Evolutionary conservation across 208 protist species (phyloP).

Genomic region (Leishmania lainsoni): DNA sequence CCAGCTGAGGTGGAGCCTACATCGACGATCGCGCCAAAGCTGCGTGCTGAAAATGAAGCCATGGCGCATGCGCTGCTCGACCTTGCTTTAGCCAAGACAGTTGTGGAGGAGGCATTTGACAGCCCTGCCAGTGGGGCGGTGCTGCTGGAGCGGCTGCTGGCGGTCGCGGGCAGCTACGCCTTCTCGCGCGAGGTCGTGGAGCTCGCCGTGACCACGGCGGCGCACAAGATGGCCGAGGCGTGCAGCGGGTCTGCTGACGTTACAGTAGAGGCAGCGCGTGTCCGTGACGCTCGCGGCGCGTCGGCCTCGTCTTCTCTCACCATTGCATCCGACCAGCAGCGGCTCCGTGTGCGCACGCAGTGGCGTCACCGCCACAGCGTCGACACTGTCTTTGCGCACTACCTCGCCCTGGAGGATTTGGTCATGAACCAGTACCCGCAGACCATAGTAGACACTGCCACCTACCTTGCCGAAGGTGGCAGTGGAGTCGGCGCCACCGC

Average conservation of each 20-base stretch:
- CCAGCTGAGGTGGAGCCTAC: conserved; percentile 12
- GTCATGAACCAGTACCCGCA: conserved; percentile 26
- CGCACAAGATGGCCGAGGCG: conserved; percentile 40
- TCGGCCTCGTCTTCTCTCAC: conserved; percentile 14
- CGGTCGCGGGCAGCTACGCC: conserved; percentile 44
- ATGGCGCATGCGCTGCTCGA: conserved; percentile 68
- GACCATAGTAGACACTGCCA: conserved; percentile 26
- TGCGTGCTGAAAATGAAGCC: conserved; percentile 63
- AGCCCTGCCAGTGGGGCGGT: conserved; percentile 54
- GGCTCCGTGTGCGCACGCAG: conserved; percentile 26
- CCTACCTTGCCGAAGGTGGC: conserved; percentile 34
- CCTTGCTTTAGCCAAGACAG: conserved; percentile 62
- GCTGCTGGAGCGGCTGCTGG: conserved; percentile 48
- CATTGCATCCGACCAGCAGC: conserved; percentile 30
- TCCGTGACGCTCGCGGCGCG: neutral
- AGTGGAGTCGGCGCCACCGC: neutral
- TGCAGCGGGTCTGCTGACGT: conserved; percentile 15
- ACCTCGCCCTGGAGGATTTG: conserved; percentile 32
- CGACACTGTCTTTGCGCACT: conserved; percentile 24
- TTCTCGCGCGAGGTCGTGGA: conserved; percentile 51
- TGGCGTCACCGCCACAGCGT: conserved; percentile 28
- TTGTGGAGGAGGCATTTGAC: conserved; percentile 71
- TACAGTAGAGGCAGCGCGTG: neutral
- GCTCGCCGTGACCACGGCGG: conserved; percentile 23
- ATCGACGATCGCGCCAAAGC: conserved; percentile 34